phyloP scores from a whole-genome alignment of 1,284 basidiomycete genomes.

The Ganoderma boninense region DNA sequence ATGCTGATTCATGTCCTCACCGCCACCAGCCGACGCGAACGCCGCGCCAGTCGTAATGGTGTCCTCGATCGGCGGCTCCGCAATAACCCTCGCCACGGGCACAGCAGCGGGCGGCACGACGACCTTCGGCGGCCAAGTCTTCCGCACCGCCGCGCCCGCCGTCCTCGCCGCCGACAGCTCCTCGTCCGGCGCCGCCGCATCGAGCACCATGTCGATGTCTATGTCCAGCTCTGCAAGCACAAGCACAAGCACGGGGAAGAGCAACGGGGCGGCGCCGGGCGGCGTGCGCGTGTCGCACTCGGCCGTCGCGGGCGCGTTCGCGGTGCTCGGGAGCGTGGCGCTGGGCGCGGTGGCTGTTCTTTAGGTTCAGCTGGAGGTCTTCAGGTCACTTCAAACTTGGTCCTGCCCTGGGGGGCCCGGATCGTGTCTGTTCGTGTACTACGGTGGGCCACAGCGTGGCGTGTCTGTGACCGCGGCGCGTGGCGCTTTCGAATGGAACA shows the following conservation, averaged over 20 bases:
- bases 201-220: constrained; percentile 1
- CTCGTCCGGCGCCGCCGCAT: not conserved
- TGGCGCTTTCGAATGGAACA: not conserved
- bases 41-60: constrained; percentile 38
- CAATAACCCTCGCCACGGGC: constrained; percentile 32
- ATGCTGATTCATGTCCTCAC: not conserved
- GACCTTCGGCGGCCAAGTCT: constrained; percentile 37
- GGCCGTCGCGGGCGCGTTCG: constrained; percentile 22
- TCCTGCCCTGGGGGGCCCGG: constrained; percentile 2
- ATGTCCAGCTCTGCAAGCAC: not conserved
- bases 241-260: not conserved
- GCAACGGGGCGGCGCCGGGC: constrained; percentile 14
- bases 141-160: constrained; percentile 26
- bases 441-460: not conserved
- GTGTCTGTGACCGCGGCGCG: constrained; percentile 1
- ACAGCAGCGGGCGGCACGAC: constrained; percentile 31
- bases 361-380: not conserved
- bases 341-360: constrained; percentile 22
- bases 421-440: not conserved
- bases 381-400: not conserved
- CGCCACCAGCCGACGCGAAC: constrained; percentile 18
- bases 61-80: constrained; percentile 31
- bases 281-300: constrained; percentile 14
- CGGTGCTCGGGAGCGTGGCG: constrained; percentile 26
- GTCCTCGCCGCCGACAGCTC: not conserved